Evolutionary conservation across 441 rosid species (phyloP).

Genomic region (California macrophylla): DNA sequence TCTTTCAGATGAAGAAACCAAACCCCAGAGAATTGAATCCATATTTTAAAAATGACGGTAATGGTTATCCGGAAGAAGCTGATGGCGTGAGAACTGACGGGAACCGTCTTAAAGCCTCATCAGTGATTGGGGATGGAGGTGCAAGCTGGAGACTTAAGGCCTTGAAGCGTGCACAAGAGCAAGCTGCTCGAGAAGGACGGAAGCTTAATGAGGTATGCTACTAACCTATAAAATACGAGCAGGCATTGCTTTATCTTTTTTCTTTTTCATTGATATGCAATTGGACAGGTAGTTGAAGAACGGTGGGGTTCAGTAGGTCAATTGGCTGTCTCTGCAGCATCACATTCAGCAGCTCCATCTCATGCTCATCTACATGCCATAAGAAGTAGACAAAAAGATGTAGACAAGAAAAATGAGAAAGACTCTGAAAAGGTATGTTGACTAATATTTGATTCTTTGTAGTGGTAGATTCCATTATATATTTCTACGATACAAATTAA

Average conservation of each 20-base stretch:
- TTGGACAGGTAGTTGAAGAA: conserved; percentile 61
- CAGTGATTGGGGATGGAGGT: conserved; percentile 85
- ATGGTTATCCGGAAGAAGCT: conserved; percentile 71
- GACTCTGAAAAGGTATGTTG: conserved; percentile 39
- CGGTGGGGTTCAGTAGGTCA: conserved; percentile 73
- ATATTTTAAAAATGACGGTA: conserved; percentile 53
- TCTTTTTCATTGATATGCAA: conserved; percentile 16
- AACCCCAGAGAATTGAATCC: conserved; percentile 84
- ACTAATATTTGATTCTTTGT: not conserved
- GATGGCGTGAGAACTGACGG: conserved; percentile 29
- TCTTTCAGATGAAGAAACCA: conserved; percentile 32
- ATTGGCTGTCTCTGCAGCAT: conserved; percentile 54
- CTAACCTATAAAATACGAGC: conserved; percentile 1
- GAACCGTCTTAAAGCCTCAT: conserved; percentile 37
- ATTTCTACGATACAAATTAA: not conserved
- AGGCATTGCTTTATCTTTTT: conserved; percentile 8
- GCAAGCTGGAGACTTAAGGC: conserved; percentile 92
- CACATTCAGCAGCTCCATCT: conserved; percentile 62
- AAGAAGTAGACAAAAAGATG: conserved; percentile 35
- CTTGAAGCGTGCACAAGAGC: conserved; percentile 75
- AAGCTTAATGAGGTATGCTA: conserved; percentile 46
- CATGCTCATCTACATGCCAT: conserved; percentile 81
- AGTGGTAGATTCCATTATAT: not conserved
- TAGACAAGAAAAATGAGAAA: conserved; percentile 29
- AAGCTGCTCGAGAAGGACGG: conserved; percentile 76